Conservation (phyloP, 192 early-diverging fungal species). For the Mortierella hygrophila region DNA sequence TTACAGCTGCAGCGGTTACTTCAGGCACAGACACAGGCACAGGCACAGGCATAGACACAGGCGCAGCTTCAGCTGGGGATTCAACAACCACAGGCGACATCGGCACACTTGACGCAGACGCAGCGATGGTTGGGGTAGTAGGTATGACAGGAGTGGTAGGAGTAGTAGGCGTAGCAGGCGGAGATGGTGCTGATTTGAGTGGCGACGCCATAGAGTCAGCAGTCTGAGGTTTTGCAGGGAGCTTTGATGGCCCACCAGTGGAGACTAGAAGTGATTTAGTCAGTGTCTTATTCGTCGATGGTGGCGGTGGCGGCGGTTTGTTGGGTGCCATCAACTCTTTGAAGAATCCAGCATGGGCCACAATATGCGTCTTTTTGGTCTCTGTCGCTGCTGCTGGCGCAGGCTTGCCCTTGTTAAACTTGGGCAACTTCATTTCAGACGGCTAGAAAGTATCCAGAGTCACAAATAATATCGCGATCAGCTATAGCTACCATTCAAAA, state of each 20-base stretch:
- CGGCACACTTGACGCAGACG: not conserved
- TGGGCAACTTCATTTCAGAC: conserved; percentile 22
- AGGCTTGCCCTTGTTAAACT: conserved; percentile 32
- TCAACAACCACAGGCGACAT: not conserved
- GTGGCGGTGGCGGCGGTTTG: not conserved
- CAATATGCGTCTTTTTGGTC: conserved; percentile 26
- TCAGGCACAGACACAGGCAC: not conserved
- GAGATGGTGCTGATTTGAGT: not conserved
- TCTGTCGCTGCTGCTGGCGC: not conserved
- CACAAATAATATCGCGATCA: too few species aligned
- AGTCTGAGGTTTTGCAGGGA: not conserved
- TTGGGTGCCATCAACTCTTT: conserved; percentile 10
- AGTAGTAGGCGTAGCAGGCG: not conserved
- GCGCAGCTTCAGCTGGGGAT: not conserved
- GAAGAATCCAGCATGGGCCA: conserved; percentile 24
- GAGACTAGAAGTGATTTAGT: not conserved
- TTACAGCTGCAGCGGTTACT: not conserved
- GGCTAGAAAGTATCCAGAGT: not conserved
- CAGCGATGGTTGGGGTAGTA: not conserved
- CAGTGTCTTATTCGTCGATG: not conserved
- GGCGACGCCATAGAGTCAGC: not conserved
- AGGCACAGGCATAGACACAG: not conserved
- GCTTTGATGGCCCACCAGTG: not conserved
- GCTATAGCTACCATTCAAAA: too few species aligned
- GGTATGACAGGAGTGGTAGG: not conserved